Conservation (phyloP, 345 rosid genomes). For the Gossypium rotundifolium region DNA sequence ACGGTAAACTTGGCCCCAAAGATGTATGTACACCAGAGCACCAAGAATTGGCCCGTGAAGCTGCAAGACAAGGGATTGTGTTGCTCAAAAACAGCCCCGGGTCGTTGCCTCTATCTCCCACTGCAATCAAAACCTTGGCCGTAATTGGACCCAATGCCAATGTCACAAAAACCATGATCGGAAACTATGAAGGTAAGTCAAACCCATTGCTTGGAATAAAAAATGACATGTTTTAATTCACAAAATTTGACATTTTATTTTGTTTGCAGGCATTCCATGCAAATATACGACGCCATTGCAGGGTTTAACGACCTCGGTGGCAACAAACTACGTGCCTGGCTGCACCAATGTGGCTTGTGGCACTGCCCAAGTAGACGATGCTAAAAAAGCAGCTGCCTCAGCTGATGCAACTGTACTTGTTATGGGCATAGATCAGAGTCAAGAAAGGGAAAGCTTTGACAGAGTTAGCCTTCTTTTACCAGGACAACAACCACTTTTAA, state of each 20-base stretch:
- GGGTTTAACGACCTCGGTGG: conserved; percentile 52
- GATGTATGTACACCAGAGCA: conserved; percentile 70
- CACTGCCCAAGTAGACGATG: conserved; percentile 52
- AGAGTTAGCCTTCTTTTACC: conserved; percentile 62
- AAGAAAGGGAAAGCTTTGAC: conserved; percentile 68
- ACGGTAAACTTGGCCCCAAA: conserved; percentile 68
- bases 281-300: conserved; percentile 79
- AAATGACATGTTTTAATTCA: not conserved
- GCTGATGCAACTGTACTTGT: conserved; percentile 82
- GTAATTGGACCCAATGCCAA: conserved; percentile 95
- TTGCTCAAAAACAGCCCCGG: conserved; percentile 60
- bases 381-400: conserved; percentile 43
- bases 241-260: too few species aligned
- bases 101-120: conserved; percentile 62
- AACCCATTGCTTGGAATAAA: not conserved
- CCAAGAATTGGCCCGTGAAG: conserved; percentile 80
- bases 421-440: conserved; percentile 72
- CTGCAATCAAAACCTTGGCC: conserved; percentile 51
- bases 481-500: conserved; percentile 58
- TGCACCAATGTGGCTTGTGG: conserved; percentile 63
- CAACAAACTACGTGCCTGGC: conserved; percentile 57
- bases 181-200: conserved; percentile 72
- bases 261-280: conserved; percentile 62
- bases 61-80: conserved; percentile 94
- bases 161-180: conserved; percentile 90